Base-by-base conservation (phyloP, 2,329 filamentous ascomycete genomes). In the Diplodia scrobiculata region DNA sequence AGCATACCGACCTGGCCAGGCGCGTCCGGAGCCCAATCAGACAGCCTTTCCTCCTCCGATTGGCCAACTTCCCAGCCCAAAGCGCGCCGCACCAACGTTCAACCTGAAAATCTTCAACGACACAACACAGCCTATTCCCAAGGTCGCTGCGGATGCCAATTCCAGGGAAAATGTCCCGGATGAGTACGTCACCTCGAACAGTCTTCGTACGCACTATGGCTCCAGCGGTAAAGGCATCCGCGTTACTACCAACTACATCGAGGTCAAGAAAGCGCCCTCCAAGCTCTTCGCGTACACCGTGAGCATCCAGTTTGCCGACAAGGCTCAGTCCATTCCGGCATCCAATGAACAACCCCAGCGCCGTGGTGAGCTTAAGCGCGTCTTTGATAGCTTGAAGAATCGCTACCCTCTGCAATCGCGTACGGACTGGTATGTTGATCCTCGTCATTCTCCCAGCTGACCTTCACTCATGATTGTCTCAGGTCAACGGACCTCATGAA, bases 221-320 rank as follows among this genome's bases (percentile, higher is more conserved):
- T 29, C 38, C 6, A 17, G 19, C 5, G 55, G 55, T 4, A 14
- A 29, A 9, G 7, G 1, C 4, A 19, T 27, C 3, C 55, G 41
- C 5, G 34, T 67, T 7, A 32, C 54, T 11, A 63, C 58, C 10
- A 67, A 67, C 34, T 67, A 67, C 52, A 32, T 67, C n/a, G 45
- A 13, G 34, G 34, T 64, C 1, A 63, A 63, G 34, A 45, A 63
- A 6, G 36, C 29, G 11, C 65, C 65, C 5, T 13, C 10, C 2
- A 45, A 29, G 48, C n/a, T 67, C 5, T 48, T 52, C 34, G 32
- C 45, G 32, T 67, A 67, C 48, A 53, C 32, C 29, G 32, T 64
- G 14, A n/a, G 11, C 2, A 10, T 63, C 34, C 9, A 21, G 27
- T 21, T 41, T 9, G n/a, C 47, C 10, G 17, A 9, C 11, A 25